These are phyloP conservation scores for Albatrellus ellisii DNA, from an alignment of 768 basidiomycete genomes.

Conservation along the genomic window DNA sequence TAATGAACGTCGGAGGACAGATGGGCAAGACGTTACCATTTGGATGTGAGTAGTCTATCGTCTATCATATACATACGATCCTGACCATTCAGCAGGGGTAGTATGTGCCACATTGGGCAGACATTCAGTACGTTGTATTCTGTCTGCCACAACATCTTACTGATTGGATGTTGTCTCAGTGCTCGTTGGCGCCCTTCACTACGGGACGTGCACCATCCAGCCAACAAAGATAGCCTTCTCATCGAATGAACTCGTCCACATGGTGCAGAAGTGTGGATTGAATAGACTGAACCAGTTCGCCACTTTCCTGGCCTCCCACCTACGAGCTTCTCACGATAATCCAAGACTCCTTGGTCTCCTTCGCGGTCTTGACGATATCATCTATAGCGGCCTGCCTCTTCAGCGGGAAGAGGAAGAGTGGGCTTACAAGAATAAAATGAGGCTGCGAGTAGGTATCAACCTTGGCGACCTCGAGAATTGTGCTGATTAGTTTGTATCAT, in stretches of 20 bases:
- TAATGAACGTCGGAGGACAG: conserved; percentile 32
- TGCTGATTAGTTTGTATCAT: conserved; percentile 14
- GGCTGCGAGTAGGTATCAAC: conserved; percentile 35
- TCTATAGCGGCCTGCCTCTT: conserved; percentile 55
- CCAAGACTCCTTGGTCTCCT: conserved; percentile 48
- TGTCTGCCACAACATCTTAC: conserved; percentile 14
- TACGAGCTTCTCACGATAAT: conserved; percentile 45
- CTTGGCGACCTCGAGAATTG: conserved; percentile 12
- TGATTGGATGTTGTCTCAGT: conserved; percentile 27
- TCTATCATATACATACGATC: conserved; percentile 20
- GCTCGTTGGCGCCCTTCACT: conserved; percentile 58
- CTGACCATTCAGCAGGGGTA: conserved; percentile 42
- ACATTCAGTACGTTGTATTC: conserved; percentile 45
- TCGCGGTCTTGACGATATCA: conserved; percentile 42
- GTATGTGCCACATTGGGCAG: conserved; percentile 76
- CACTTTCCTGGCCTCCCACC: conserved; percentile 50
- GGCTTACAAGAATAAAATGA: conserved; percentile 51
- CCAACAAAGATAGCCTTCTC: conserved; percentile 54
- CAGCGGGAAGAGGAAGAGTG: conserved; percentile 58
- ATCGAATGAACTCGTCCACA: conserved; percentile 55
- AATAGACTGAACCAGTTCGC: conserved; percentile 71
- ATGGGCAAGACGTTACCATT: conserved; percentile 52
- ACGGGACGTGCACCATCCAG: conserved; percentile 61
- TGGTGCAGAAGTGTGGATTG: conserved; percentile 52
- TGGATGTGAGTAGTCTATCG: conserved; percentile 45